A percentile compares a stretch with the other conserved stretches of the same genome.
These are phyloP conservation scores for Pyropia haitanensis DNA, from an alignment of 23 red algal species.

Conservation along the genomic window DNA sequence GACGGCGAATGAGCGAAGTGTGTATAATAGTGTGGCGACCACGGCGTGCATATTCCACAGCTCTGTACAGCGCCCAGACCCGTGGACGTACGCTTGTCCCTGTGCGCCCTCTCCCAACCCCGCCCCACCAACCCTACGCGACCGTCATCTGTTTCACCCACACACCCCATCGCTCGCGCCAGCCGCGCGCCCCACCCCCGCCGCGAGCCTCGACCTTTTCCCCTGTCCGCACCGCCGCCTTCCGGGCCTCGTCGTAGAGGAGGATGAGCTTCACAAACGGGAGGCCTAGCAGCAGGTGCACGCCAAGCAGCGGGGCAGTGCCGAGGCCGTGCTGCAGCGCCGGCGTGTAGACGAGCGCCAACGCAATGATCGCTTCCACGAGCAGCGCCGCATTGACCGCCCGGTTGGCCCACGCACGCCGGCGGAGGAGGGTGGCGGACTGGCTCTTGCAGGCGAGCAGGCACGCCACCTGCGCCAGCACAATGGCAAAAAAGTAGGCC, in stretches of 20 bases:
- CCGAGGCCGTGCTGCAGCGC: slow-evolving; percentile 23
- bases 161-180: too few species aligned
- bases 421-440: slow-evolving; percentile 21
- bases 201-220: not conserved
- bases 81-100: too few species aligned
- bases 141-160: too few species aligned
- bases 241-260: slow-evolving; percentile 44
- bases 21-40: too few species aligned
- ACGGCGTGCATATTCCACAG: too few species aligned
- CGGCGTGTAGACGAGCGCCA: slow-evolving; percentile 30
- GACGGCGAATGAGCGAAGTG: too few species aligned
- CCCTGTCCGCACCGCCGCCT: slow-evolving; percentile 35
- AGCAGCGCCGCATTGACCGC: slow-evolving; percentile 23
- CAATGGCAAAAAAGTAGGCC: slow-evolving; percentile 52
- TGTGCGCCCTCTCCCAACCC: too few species aligned
- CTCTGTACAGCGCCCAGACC: too few species aligned
- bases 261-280: slow-evolving; percentile 54
- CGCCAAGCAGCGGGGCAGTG: slow-evolving; percentile 14
- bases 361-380: slow-evolving; percentile 18
- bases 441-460: slow-evolving; percentile 37
- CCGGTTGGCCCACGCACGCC: slow-evolving; percentile 18
- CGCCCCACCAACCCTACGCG: too few species aligned
- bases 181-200: not conserved
- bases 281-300: slow-evolving; percentile 28
- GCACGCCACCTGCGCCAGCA: slow-evolving; percentile 40